Conservation (phyloP, 345 rosid species). For the Populus simonii region DNA sequence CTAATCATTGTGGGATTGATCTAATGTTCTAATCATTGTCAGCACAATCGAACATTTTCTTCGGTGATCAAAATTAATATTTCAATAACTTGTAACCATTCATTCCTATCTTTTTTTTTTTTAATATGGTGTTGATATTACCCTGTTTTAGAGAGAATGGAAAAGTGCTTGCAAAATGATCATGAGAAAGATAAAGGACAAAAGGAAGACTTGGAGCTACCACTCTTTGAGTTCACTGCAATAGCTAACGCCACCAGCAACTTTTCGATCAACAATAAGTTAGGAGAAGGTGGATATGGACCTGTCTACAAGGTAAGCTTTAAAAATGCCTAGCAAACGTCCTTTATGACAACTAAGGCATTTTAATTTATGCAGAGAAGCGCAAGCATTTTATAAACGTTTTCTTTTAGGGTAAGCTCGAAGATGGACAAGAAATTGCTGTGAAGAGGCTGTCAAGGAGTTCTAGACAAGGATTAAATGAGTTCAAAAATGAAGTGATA, state of each 20-base stretch:
- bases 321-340: neutral
- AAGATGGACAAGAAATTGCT: slow-evolving; percentile 14
- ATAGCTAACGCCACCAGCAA: slow-evolving; percentile 32
- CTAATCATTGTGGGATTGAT: neutral
- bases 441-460: slow-evolving; percentile 13
- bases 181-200: neutral
- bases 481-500: slow-evolving; percentile 3
- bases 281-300: slow-evolving; percentile 53
- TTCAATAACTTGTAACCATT: neutral
- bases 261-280: slow-evolving; percentile 35
- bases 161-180: neutral
- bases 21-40: neutral
- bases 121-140: no score
- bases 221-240: neutral
- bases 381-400: neutral
- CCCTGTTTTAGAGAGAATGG: neutral
- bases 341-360: neutral
- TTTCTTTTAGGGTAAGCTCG: neutral
- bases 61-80: neutral
- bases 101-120: neutral
- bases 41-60: neutral
- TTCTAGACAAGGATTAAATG: slow-evolving; percentile 13
- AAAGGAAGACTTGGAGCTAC: neutral
- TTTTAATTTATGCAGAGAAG: neutral
- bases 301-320: slow-evolving; percentile 37